Evolutionary conservation across 192 early-diverging fungal genomes (phyloP), one percentile per base, ranked within the genome.

Genomic region (Linnemannia elongata): DNA sequence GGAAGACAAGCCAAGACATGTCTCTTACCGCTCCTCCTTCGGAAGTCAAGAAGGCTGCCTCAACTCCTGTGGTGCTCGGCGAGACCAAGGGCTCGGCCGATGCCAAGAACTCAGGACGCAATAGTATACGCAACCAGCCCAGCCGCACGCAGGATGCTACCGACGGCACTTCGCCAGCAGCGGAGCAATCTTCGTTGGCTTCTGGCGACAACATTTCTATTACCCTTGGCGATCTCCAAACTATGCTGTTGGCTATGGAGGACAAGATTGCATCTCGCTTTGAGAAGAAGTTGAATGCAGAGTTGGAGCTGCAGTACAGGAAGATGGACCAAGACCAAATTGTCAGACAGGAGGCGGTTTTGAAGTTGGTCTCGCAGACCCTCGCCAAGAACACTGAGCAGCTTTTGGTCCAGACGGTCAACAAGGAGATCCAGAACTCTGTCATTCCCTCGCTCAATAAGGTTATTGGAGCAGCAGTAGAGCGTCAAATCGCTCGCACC

Each of bases 351-450:
- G 87, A 91, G 66, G 80, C 80, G 24, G 87, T 91, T 41, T 63
- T 91, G 42, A 91, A 88, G 71, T 47, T 89, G 44, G 89, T 91
- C n/a, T 91, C 88, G 6, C 82, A 89, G 33, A 83, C 90, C 1
- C 76, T 91, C 17, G 82, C 69, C 54, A 91, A 82, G 55, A 91
- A 89, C 47, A 91, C 90, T 6, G 76, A 89, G 36, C 87, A 91
- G 68, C 78, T 91, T 27, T 52, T 91, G 69, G 89, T 88, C 41
- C 82, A 89, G 44, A 91, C 88, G 30, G 88, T 91, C 33, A 75
- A 86, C 38, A 85, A 81, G n/a, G 90, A 91, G 82, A 83, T 91
- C 7, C 88, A 91, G 54, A 86, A 57, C 74, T 76, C 77, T 17
- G 88, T 91, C 18, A 39, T 91, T 42, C 90, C 90, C 1, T 75